Conservation (phyloP, 257 asterid species). For the Nicotiana undulata region DNA sequence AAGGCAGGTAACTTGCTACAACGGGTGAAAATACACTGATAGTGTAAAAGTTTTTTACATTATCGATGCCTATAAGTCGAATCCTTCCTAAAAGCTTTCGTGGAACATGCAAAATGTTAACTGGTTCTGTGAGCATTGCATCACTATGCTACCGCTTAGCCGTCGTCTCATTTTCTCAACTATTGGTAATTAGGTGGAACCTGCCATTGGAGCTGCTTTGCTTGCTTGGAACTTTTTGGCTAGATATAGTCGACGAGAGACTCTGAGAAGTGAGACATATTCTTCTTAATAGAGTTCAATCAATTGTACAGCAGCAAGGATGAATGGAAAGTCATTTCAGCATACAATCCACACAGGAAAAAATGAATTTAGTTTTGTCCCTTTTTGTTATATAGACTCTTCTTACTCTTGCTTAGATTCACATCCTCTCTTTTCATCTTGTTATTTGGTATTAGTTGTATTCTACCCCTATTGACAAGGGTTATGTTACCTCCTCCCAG, state of each 20-base stretch:
- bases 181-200: constrained; percentile 48
- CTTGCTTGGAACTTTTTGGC: constrained; percentile 68
- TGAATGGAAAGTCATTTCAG: background rate
- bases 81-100: background rate
- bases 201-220: constrained; percentile 82
- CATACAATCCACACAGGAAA: background rate
- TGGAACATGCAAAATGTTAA: background rate
- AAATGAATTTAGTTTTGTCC: background rate
- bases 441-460: background rate
- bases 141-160: background rate
- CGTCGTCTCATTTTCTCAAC: too few relatives aligned
- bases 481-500: background rate
- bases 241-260: constrained; percentile 29
- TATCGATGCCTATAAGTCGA: background rate
- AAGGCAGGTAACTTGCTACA: background rate
- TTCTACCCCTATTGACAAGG: background rate
- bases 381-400: background rate
- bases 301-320: constrained; percentile 16
- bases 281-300: background rate
- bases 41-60: background rate
- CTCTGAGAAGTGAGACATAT: constrained; percentile 5
- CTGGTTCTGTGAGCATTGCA: background rate
- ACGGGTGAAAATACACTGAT: background rate
- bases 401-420: background rate
- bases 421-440: background rate